These are phyloP conservation scores for Oryza coarctata DNA, from an alignment of 176 grass and related monocot genomes.

Conservation along the genomic window DNA sequence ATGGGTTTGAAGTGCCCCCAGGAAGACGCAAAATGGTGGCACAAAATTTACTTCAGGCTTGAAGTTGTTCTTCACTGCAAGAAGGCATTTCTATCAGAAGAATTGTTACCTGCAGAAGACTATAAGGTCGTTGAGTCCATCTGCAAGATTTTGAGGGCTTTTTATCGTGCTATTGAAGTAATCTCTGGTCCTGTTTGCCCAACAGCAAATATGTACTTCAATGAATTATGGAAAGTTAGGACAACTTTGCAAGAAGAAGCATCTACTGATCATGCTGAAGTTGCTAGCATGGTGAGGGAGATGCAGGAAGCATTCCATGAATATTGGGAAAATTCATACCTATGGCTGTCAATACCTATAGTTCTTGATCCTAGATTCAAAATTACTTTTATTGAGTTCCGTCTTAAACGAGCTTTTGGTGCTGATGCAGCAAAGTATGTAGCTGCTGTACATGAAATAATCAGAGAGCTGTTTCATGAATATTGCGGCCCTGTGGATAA, in stretches of 20 bases:
- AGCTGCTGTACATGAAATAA: conserved; percentile 29
- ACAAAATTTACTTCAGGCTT: conserved; percentile 50
- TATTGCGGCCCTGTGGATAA: conserved; percentile 33
- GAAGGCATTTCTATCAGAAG: conserved; percentile 42
- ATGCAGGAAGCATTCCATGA: conserved; percentile 50
- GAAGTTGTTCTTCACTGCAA: conserved; percentile 48
- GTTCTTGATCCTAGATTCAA: conserved; percentile 61
- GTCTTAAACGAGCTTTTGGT: conserved; percentile 44
- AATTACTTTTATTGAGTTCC: conserved; percentile 49
- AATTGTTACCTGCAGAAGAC: conserved; percentile 39
- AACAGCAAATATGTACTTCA: conserved; percentile 47
- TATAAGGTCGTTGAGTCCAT: conserved; percentile 28
- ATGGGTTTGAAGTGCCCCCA: conserved; percentile 49
- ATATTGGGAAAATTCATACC: conserved; percentile 44
- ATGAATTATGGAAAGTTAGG: conserved; percentile 57
- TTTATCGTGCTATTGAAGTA: conserved; percentile 48
- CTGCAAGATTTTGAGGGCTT: conserved; percentile 48
- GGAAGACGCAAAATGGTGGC: conserved; percentile 53
- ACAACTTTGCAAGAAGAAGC: conserved; percentile 50
- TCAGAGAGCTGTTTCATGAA: conserved; percentile 42
- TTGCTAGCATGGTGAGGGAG: conserved; percentile 50
- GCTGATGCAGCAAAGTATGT: conserved; percentile 33
- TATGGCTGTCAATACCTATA: conserved; percentile 47
- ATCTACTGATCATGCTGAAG: conserved; percentile 24
- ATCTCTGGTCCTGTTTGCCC: conserved; percentile 32